Base-by-base conservation (phyloP, 129 eudicot species). In the Pseudognaphalium luteoalbum region DNA sequence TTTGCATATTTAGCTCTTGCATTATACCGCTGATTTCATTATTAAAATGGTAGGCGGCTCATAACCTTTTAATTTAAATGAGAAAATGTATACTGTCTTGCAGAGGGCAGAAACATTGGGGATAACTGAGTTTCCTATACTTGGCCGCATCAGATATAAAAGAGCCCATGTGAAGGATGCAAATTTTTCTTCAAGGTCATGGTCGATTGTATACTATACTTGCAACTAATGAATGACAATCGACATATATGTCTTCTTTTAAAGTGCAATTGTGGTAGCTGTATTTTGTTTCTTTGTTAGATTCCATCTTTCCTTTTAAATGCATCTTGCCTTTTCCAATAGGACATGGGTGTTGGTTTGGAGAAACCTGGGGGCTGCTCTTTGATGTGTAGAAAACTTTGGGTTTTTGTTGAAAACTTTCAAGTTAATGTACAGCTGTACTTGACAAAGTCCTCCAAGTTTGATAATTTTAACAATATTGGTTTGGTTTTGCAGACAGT, bases 81-180 rank as follows among this genome's bases (percentile, higher is more conserved):
- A 50, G 29, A 50, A 61, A 14, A 58, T 66, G 37, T 78, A 52
- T 56, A 50, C 67, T 54, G 17, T 63, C 33, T 76, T 78, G 28
- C 87, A 95, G 99, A 95, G 99, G 84, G 97, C 99, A 60, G 97
- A 86, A 59, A 85, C 86, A 25, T 85, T 95, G 79, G 81, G 82
- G 52, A 86, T 91, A 41, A 84, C 88, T 54, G 99, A 95, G 73
- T 95, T 95, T 79, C 99, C 99, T 17, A 51, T 95, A 70, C 87
- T 95, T 77, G 99, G 99, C 11, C 97, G 99, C 70, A 87, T 95
- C 51, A 85, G 96, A 80, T 87, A 84, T 84, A 95, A 90, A 86
- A 91, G 96, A 80, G 91, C 82, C 29, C 97, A 96, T 74, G 88
- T 95, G 78, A 91, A 82, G 80, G 99, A 91, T 77, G 77, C 96